Base-by-base conservation (phyloP, 805 yeast species). In the Priceomyces haplophilus region DNA sequence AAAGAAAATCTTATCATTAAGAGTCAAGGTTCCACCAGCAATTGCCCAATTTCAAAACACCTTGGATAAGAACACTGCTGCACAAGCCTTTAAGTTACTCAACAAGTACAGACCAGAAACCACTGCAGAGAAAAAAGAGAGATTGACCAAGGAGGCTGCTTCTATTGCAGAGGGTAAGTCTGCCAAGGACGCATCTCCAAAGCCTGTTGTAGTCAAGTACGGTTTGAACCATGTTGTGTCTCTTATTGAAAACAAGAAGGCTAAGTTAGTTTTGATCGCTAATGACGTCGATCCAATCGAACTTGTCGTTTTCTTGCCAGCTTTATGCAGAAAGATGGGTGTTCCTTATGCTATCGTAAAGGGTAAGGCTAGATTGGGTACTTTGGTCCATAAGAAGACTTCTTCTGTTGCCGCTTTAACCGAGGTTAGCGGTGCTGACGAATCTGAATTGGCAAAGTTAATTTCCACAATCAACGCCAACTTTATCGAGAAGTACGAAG, bases 81-180 rank as follows among this genome's bases (percentile, higher is more conserved):
- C 97, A 62, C 95, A 87, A 77, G 79, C 96, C 61, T 86, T 91
- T 84, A 90, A 90, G 82, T 83, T 91, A 65, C 84, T 91, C 79
- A 89, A 89, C 93, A 91, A 93, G 81, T 91, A 91, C 88, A 85
- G 96, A 79, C 98, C 99, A 68, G 99, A 91, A 82, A 87, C 97
- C 55, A 65, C 83, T 66, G 85, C 88, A 67, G 97, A 93, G 80
- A 91, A 91, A 95, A 89, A 89, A 84, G 97, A 88, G 80, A 89
- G 99, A 82, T 84, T 91, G 68, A 85, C 93, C 76, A 88, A 87
- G 79, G 98, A 93, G 80, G 97, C 99, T 57, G 96, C 97, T 64
- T 97, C 97, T 61, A 82, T 90, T 66, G 97, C 97, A 52, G 97
- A 88, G 69, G 98, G 98, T 73, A 89, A 90, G 83, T 80, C 87